Evolutionary conservation across 345 rosid species (phyloP).

Genomic region (Citrus reticulata): DNA sequence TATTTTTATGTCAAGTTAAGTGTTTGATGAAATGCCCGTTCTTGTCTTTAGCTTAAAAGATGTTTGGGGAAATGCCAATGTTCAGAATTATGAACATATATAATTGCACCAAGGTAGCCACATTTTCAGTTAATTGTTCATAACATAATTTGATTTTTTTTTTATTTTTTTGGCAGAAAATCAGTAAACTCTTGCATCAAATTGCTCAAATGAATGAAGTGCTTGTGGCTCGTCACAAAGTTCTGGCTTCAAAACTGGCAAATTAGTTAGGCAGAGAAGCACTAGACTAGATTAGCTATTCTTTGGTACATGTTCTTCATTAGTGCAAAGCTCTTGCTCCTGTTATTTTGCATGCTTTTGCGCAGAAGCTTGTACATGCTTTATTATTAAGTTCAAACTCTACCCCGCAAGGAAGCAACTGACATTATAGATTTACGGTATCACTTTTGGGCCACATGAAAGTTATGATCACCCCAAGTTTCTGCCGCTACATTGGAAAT

Average conservation of each 20-base stretch:
- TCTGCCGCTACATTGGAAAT: background rate
- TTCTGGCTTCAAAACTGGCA: conserved; percentile 24
- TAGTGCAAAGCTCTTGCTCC: background rate
- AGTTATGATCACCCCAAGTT: background rate
- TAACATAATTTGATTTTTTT: background rate
- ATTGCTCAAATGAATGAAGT: conserved; percentile 57
- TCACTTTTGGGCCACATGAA: background rate
- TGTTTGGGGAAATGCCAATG: conserved; percentile 24
- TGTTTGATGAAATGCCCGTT: conserved; percentile 26
- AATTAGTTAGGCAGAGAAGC: conserved; percentile 2
- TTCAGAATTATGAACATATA: background rate
- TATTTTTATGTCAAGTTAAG: background rate
- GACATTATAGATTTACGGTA: no score
- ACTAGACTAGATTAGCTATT: background rate
- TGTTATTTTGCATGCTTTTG: background rate
- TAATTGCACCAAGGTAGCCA: background rate
- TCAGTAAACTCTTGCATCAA: conserved; percentile 45
- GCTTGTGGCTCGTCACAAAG: conserved; percentile 44
- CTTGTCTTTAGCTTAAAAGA: background rate
- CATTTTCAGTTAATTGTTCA: background rate
- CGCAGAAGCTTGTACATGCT: background rate
- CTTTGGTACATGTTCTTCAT: background rate
- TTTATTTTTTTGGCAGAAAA: conserved; percentile 33
- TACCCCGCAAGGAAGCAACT: background rate
- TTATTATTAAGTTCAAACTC: no score